A percentile compares a stretch with the other conserved stretches of the same genome.
These are phyloP conservation scores for Penicillium argentinense DNA, from an alignment of 495 filamentous ascomycete species.

Conservation along the genomic window DNA sequence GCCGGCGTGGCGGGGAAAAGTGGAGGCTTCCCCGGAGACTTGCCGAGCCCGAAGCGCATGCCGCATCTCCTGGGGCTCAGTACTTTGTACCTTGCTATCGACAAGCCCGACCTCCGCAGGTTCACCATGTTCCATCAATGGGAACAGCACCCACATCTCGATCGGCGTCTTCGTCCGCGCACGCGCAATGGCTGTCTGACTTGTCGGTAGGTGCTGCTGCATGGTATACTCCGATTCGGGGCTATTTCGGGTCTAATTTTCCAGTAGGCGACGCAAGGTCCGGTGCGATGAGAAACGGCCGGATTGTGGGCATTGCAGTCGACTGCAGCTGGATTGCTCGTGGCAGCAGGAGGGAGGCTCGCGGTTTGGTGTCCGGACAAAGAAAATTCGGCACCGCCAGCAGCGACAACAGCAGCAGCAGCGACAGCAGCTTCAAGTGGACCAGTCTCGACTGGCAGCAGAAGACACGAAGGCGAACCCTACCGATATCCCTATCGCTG, in stretches of 20 bases:
- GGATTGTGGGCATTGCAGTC: conserved; percentile 36
- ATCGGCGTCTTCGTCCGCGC: conserved; percentile 12
- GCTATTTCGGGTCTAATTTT: neutral
- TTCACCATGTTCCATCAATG: conserved; percentile 10
- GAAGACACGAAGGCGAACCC: neutral
- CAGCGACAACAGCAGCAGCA: neutral
- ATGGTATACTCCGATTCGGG: neutral
- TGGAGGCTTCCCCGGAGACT: conserved; percentile 8
- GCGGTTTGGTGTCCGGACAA: conserved; percentile 2
- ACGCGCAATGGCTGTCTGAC: conserved; percentile 17
- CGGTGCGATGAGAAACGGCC: conserved; percentile 40
- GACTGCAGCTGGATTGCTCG: conserved; percentile 18
- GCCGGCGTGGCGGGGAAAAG: neutral
- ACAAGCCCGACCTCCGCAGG: neutral
- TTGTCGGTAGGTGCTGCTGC: conserved; percentile 6
- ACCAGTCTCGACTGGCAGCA: neutral
- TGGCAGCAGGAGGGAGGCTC: conserved; percentile 9
- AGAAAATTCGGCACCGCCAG: conserved; percentile 8
- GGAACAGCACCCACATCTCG: conserved; percentile 9
- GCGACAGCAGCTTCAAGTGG: neutral
- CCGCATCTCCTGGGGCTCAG: no score
- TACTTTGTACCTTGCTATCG: no score
- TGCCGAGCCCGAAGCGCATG: conserved; percentile 6
- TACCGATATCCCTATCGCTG: neutral
- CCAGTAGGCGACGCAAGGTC: conserved; percentile 10